Evolutionary conservation across 495 filamentous ascomycete species (phyloP), one percentile per base, ranked within the genome.

Genomic region (Terfezia boudieri): DNA sequence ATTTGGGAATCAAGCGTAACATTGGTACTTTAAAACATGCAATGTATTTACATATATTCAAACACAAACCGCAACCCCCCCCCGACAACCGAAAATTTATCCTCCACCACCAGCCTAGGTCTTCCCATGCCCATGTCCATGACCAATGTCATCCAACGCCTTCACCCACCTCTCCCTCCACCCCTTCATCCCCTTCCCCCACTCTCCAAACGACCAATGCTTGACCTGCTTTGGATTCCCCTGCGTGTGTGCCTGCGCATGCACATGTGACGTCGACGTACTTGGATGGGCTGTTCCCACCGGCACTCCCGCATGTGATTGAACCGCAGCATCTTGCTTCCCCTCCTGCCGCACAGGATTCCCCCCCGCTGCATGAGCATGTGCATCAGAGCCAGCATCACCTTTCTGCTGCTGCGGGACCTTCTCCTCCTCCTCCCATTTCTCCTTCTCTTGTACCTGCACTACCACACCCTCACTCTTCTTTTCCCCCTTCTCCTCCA

Each of bases 91-190:
- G n/a, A n/a, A n/a, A n/a, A n/a, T n/a, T n/a, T n/a, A n/a, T n/a
- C n/a, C n/a, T n/a, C n/a, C n/a, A n/a, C 2, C 20, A 20, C 20
- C 20, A 20, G 20, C 20, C 20, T 20, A 20, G 20, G 20, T 2
- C 20, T 20, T 20, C 26, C 26, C 26, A 32, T 32, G 26, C 26
- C 26, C 26, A 8, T 46, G 41, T 14, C 41, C 41, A 46, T 46
- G 41, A 0, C 41, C 57, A 51, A 57, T 66, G 38, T 43, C 58
- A 59, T 74, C 50, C 59, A 58, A 41, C 52, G 58, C 11, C 68
- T 61, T 61, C 71, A 65, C 59, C 67, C 59, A 60, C 20, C 59
- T 49, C 36, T 60, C 58, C 23, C 54, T 60, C 59, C 59, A 60
- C 37, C 58, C 58, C 17, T 36, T 32, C 59, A 60, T 60, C 4